Conservation (phyloP, 192 early-diverging fungal genomes). For the Gaertneriomyces semiglobifer region DNA sequence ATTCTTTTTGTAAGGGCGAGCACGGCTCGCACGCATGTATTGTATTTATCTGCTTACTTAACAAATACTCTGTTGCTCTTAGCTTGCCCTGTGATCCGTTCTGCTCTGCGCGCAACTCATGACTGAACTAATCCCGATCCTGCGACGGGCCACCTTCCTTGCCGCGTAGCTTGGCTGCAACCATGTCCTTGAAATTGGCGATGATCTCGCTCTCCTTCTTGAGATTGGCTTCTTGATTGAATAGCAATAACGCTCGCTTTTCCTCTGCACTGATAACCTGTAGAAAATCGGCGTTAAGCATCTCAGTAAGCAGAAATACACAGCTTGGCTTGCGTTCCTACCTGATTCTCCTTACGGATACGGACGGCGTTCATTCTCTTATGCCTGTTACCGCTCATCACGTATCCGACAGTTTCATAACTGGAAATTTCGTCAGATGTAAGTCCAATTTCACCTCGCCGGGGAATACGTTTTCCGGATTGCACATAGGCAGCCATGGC, state of each 20-base stretch:
- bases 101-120: no score
- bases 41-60: no score
- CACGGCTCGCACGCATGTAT: no score
- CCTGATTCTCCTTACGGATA: conserved; percentile 92
- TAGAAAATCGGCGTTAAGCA: not conserved
- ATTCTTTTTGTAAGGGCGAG: no score
- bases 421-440: conserved; percentile 77
- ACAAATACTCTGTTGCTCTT: no score
- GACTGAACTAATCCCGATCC: no score
- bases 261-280: conserved; percentile 90
- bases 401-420: conserved; percentile 85
- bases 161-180: conserved; percentile 35
- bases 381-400: conserved; percentile 95
- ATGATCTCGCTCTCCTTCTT: conserved; percentile 92
- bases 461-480: conserved; percentile 90
- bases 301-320: not conserved
- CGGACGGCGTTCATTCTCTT: conserved; percentile 94
- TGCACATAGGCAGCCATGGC: conserved; percentile 87
- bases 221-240: conserved; percentile 83
- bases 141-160: conserved; percentile 3
- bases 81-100: no score
- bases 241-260: conserved; percentile 77
- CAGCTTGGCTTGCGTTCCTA: not conserved
- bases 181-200: conserved; percentile 83
- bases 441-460: conserved; percentile 95